These are phyloP conservation scores for Coemansia sp. DNA, from an alignment of 192 early-diverging fungal species.

Conservation along the genomic window DNA sequence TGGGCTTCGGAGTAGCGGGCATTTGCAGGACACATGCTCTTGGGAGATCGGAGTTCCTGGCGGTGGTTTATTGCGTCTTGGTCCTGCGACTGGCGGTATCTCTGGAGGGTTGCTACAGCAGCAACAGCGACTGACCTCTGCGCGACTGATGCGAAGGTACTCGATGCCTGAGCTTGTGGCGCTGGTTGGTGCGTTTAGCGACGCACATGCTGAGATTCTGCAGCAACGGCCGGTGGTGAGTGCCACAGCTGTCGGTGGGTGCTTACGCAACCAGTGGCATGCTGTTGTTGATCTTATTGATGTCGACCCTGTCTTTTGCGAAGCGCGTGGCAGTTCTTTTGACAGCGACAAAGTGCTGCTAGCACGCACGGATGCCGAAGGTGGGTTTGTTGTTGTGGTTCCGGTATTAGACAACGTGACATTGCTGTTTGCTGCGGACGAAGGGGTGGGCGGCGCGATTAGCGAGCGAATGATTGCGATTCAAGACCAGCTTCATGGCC, in stretches of 20 bases:
- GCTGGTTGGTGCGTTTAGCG: slow-evolving; percentile 19
- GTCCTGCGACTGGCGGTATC: background rate
- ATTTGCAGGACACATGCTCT: background rate
- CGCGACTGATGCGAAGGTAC: slow-evolving; percentile 33
- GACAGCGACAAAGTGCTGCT: background rate
- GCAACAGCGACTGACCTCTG: slow-evolving; percentile 24
- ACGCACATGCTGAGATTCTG: background rate
- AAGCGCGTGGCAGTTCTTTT: background rate
- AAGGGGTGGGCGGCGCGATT: background rate
- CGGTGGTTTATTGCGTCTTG: background rate
- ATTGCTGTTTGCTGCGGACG: background rate
- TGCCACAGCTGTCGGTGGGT: background rate
- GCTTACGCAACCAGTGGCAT: slow-evolving; percentile 1
- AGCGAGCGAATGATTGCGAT: background rate
- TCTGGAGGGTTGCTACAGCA: background rate
- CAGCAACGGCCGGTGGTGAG: background rate
- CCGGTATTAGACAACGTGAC: background rate
- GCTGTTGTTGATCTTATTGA: background rate
- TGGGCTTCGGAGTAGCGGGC: background rate
- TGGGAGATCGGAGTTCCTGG: background rate
- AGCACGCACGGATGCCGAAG: background rate
- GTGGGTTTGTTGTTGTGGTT: slow-evolving; percentile 16
- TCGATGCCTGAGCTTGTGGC: slow-evolving; percentile 47
- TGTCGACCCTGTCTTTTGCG: slow-evolving; percentile 6
- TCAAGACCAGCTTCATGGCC: background rate